Conservation (phyloP, 2,329 filamentous ascomycete species). For the Aspergillus tamarii region DNA sequence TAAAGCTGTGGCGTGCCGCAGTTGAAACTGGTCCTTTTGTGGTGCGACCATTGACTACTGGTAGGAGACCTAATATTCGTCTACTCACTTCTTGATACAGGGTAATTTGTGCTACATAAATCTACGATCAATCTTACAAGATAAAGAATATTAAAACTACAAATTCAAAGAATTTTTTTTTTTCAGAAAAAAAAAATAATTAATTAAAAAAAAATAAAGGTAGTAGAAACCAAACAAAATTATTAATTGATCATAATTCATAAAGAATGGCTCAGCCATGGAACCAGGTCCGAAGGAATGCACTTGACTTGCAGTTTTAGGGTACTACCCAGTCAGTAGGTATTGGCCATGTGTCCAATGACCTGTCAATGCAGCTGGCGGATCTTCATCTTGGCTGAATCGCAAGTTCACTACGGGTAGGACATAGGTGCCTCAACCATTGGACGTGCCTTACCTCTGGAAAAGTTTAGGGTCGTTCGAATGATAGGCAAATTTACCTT, state of each 20-base stretch:
- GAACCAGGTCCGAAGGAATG: background rate
- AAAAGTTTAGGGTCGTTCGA: background rate
- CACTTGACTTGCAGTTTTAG: conserved; percentile 3
- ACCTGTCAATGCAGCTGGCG: conserved; percentile 1
- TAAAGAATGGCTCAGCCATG: background rate
- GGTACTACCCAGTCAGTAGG: conserved; percentile 4
- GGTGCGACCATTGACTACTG: background rate
- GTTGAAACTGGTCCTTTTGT: conserved; percentile 2
- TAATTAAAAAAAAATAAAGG: background rate
- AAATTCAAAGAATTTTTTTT: background rate
- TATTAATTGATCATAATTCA: background rate
- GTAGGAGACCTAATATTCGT: background rate
- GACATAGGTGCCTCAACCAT: background rate
- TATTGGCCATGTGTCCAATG: conserved; percentile 8
- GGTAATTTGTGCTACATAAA: background rate
- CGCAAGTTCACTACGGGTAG: background rate
- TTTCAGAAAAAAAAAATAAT: background rate
- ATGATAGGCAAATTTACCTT: background rate
- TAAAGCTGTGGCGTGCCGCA: background rate
- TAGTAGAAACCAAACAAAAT: background rate
- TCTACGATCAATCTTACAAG: background rate
- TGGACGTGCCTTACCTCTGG: background rate
- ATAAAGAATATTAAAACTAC: background rate
- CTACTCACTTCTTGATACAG: background rate
- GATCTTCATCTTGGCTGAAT: background rate